Base-by-base conservation (phyloP, 2,329 filamentous ascomycete species). In the Botryotinia calthae region DNA sequence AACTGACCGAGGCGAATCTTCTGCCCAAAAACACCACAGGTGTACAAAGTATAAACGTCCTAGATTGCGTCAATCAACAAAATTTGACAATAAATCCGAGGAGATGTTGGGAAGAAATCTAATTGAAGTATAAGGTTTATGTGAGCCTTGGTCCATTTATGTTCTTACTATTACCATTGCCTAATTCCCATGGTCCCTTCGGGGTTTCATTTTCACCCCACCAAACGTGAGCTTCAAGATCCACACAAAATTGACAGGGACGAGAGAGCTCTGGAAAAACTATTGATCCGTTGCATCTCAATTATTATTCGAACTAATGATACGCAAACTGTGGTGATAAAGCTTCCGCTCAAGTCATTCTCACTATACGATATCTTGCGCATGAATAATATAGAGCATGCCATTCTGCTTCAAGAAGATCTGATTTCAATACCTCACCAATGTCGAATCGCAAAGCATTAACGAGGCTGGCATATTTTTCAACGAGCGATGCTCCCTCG, bases 401-500 rank as follows among this genome's bases (percentile, higher is more conserved):
- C 48, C 18, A 68, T 51, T 68, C 40, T 46, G 40, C 44, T 28
- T 20, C 28, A 10, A 31, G 12, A 67, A 56, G 40, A n/a, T 22
- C 16, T 65, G 14, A 59, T 44, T 22, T 14, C 28, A 72, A 54
- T n/a, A 58, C 48, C 34, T 44, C 48, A 62, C 51, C 71, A 71
- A 74, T 75, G 73, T 63, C 73, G 67, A 59, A 68, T 68, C 34
- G 44, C 56, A 56, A 34, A 61, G 40, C 31, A 48, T 72, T 44
- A 68, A 51, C 59, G 51, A 34, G 63, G 14, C 63, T 46, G 48
- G 63, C n/a, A 48, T 72, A 68, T 59, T 68, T 68, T 59, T 72
- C 75, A 76, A 61, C 40, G 76, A 70, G 75, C 82, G 77, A 88
- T 88, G 86, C 84, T 82, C 79, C 81, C 82, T 76, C 80, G 81